Conservation (phyloP, 2,329 filamentous ascomycete species). For the Monosporascus sp. region DNA sequence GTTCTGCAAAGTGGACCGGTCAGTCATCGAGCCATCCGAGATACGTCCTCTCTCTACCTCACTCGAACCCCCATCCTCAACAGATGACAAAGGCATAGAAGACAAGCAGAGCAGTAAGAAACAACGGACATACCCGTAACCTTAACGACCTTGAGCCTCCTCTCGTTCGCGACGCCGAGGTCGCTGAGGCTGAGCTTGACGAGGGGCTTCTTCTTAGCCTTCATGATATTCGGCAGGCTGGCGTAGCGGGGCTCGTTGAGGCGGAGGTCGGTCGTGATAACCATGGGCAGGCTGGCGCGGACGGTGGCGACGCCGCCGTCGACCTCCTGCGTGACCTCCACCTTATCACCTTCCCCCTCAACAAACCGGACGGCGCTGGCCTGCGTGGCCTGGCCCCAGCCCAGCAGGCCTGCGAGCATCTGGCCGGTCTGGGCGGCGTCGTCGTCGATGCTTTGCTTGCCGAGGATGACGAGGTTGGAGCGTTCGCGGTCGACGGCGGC, state of each 20-base stretch:
- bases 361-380: slow-evolving; percentile 74
- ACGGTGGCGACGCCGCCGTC: slow-evolving; percentile 94
- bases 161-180: slow-evolving; percentile 69
- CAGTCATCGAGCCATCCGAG: slow-evolving; percentile 3
- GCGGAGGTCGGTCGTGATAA: slow-evolving; percentile 91
- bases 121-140: slow-evolving; percentile 63
- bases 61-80: not conserved
- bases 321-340: slow-evolving; percentile 84
- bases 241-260: slow-evolving; percentile 95
- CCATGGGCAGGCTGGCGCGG: slow-evolving; percentile 77
- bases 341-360: slow-evolving; percentile 55
- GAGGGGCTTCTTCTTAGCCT: slow-evolving; percentile 99
- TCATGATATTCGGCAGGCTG: slow-evolving; percentile 98
- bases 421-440: slow-evolving; percentile 94
- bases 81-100: not conserved
- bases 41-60: not conserved
- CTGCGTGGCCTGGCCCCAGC: slow-evolving; percentile 93
- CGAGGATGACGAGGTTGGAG: slow-evolving; percentile 86
- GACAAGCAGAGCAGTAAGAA: not conserved
- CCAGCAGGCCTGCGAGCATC: slow-evolving; percentile 90
- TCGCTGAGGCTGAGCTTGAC: slow-evolving; percentile 87
- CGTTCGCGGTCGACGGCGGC: slow-evolving; percentile 78
- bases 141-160: slow-evolving; percentile 83
- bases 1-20: slow-evolving; percentile 54
- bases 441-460: slow-evolving; percentile 98